Evolutionary conservation across 768 basidiomycete genomes (phyloP), one percentile per base, ranked within the genome.

Genomic region (Macrocybe gigantea): DNA sequence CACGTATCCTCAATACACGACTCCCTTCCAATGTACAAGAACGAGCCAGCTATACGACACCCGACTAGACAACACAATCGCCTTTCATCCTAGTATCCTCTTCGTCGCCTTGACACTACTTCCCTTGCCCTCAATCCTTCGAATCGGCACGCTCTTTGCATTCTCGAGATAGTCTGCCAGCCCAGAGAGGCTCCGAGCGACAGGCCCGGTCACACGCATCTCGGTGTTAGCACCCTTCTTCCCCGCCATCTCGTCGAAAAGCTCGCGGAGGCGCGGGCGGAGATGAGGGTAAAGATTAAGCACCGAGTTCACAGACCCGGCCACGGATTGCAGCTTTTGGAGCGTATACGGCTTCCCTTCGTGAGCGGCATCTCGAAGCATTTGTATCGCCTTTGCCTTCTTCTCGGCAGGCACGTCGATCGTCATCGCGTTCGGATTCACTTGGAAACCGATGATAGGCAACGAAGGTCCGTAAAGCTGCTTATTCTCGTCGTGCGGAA

Each of bases 211-310:
- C 22, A 22, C 22, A 22, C 22, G 22, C 22, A 22, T 22, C 22
- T 22, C 22, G 22, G 22, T 22, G 4, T 22, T 22, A 22, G 22
- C 22, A 22, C 22, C 22, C 22, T 22, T 22, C 2, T 29, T 22
- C 6, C 9, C 39, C 1, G 45, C 33, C 7, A 51, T 35, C 45
- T 74, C 72, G 0, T 50, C 44, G 48, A 74, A 76, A 0, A 73
- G 3, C 0, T 55, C 50, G 12, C 47, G 63, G 0, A 77, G 55
- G 0, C 55, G 59, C 0, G 72, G 73, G 0, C 59, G 53, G 0
- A 77, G 56, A 0, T 66, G 48, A 0, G 72, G 72, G 41, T 57
- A 72, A 2, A 65, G 64, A 41, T 74, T 75, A 14, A 75, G 54
- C 0, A 56, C 50, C 71, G 70, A 74, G 42, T 73, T 74, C 7